Conservation (phyloP, 148 eudicot genomes). For the Chenopodium album region DNA sequence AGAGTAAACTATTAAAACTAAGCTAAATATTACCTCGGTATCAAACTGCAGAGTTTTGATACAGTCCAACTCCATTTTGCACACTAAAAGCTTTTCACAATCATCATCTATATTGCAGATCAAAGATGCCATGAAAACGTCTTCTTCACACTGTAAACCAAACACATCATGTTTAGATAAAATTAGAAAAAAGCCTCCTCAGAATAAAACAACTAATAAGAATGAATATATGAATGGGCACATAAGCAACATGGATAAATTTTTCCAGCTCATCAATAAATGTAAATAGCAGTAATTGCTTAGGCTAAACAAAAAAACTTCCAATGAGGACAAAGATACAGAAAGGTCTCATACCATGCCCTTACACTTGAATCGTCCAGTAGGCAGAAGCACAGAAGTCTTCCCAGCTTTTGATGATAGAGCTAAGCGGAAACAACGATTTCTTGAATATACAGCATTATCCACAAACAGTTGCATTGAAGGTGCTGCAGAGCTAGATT, state of each 20-base stretch:
- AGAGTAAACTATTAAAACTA: background rate
- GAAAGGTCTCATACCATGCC: constrained; percentile 56
- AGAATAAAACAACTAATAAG: background rate
- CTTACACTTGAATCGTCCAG: constrained; percentile 82
- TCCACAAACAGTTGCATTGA: constrained; percentile 74
- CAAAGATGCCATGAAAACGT: constrained; percentile 81
- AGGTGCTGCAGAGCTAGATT: constrained; percentile 48
- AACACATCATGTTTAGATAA: background rate
- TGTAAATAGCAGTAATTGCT: background rate
- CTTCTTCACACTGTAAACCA: constrained; percentile 65
- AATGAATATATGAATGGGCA: background rate
- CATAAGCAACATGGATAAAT: background rate
- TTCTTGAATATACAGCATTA: constrained; percentile 94
- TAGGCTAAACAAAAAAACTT: background rate
- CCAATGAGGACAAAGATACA: constrained; percentile 11
- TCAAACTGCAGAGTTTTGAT: constrained; percentile 80
- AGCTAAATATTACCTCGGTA: constrained; percentile 63
- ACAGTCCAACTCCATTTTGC: constrained; percentile 91
- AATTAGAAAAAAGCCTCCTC: no score
- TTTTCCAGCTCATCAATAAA: background rate
- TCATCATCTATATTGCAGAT: constrained; percentile 87
- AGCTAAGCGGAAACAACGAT: constrained; percentile 89
- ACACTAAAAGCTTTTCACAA: constrained; percentile 80
- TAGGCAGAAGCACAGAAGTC: constrained; percentile 76
- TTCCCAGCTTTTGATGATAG: constrained; percentile 98